phyloP scores from a whole-genome alignment of 2,329 filamentous ascomycete species.

The Chrysoporthe deuterocubensis region DNA sequence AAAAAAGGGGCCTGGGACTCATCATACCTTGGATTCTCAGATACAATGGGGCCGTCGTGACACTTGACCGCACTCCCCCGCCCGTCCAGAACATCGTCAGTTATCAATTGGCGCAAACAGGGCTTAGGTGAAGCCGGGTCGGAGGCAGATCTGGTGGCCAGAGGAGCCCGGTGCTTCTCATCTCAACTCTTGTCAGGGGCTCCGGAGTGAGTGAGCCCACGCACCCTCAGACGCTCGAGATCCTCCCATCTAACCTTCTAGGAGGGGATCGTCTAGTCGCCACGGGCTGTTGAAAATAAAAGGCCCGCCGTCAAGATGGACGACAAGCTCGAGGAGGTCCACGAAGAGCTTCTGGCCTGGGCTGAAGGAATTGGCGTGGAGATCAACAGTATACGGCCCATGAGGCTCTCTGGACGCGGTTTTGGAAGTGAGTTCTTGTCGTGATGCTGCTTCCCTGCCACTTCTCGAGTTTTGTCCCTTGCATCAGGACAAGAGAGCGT shows the following conservation, averaged over 20 bases:
- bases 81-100: background rate
- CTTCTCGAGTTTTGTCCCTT: background rate
- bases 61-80: background rate
- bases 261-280: background rate
- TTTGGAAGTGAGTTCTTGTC: constrained; percentile 54
- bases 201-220: background rate
- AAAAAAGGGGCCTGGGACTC: background rate
- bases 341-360: constrained; percentile 68
- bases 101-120: background rate
- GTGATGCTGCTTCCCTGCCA: background rate
- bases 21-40: background rate
- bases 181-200: background rate
- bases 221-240: background rate
- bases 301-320: constrained; percentile 12
- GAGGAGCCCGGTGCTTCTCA: background rate
- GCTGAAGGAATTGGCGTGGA: constrained; percentile 66
- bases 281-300: background rate
- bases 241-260: background rate
- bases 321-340: constrained; percentile 33
- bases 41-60: background rate
- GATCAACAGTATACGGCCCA: constrained; percentile 69
- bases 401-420: constrained; percentile 71
- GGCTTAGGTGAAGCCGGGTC: background rate
- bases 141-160: background rate
- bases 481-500: background rate